Evolutionary conservation across 352 stramenopile species (phyloP).

Genomic region (Phytophthora syringae): DNA sequence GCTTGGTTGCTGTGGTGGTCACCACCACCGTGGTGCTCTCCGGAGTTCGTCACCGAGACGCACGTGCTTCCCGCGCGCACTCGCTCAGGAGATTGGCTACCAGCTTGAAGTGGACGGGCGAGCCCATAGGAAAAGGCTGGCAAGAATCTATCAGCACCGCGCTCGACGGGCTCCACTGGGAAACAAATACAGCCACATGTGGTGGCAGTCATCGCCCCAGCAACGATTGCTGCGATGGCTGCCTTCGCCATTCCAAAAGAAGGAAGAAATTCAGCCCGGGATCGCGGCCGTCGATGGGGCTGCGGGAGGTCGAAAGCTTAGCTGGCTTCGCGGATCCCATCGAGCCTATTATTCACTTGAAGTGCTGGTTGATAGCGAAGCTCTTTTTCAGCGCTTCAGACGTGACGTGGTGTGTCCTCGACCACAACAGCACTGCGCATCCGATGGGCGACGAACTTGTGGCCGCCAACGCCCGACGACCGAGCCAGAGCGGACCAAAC

Average conservation of each 20-base stretch:
- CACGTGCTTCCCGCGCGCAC: constrained; percentile 28
- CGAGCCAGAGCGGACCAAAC: constrained; percentile 28
- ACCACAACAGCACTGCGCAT: constrained; percentile 13
- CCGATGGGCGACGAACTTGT: constrained; percentile 23
- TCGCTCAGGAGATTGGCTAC: constrained; percentile 15
- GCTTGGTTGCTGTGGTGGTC: no score
- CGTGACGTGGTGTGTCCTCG: constrained; percentile 14
- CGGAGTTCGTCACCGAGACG: neutral
- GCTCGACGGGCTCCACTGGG: neutral
- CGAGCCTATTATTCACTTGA: no score
- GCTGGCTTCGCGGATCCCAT: neutral
- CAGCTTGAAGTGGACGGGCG: constrained; percentile 15
- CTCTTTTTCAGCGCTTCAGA: no score
- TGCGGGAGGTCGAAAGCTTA: neutral
- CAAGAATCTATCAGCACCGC: no score
- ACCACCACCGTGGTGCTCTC: neutral
- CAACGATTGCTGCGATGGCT: no score
- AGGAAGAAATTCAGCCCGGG: neutral
- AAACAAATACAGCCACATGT: neutral
- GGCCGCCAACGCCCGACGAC: no score
- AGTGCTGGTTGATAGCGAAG: neutral
- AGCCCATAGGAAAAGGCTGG: constrained; percentile 1
- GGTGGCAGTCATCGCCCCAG: neutral
- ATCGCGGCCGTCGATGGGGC: neutral
- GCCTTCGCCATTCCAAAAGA: neutral